Base-by-base conservation (phyloP, 768 basidiomycete species). In the Naganishia vishniacii region DNA sequence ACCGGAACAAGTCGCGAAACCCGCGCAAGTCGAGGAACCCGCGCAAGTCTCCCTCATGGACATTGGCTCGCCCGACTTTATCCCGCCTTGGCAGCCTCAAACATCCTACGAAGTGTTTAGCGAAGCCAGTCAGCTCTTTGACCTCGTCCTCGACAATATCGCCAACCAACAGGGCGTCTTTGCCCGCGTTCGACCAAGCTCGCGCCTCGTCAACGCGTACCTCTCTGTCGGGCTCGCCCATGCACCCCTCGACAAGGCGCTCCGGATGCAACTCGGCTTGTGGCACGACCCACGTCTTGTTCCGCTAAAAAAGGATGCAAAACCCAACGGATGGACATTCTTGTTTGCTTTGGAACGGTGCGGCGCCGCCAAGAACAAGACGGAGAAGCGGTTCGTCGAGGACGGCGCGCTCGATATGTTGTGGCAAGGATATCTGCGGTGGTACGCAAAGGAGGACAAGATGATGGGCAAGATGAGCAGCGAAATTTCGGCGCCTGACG, bases 201-300 rank as follows among this genome's bases (percentile, higher is more conserved):
- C 88, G 0, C 80, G 82, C 1, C 81, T 95, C 6, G 70, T 92
- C 67, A 89, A 87, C 68, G 83, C 91, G 2, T 97, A 89, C 72
- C 79, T 95, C 53, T 84, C 87, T 13, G 87, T 92, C 0, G 83
- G 86, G 72, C 87, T 87, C 70, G 73, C 77, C 2, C 86, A 87
- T 67, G 76, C 81, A 4, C 71, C 77, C 0, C 77, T 92, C 44
- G 80, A 83, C 28, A 72, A 71, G 1, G 78, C 83, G 2, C 77
- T 78, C 29, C 79, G 80, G 8, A 73, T 81, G 8, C 91, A 87
- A 74, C 74, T 80, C 65, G 34, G 15, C 13, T 28, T 67, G 4
- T 67, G 61, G 61, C n/a, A 59, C 18, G 48, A 48, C 20, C 75
- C 16, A 12, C 42, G 59, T 15, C 28, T 60, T 18, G n/a, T 56